These are phyloP conservation scores for Violaceomyces palustris DNA, from an alignment of 1,284 basidiomycete species.

Conservation along the genomic window DNA sequence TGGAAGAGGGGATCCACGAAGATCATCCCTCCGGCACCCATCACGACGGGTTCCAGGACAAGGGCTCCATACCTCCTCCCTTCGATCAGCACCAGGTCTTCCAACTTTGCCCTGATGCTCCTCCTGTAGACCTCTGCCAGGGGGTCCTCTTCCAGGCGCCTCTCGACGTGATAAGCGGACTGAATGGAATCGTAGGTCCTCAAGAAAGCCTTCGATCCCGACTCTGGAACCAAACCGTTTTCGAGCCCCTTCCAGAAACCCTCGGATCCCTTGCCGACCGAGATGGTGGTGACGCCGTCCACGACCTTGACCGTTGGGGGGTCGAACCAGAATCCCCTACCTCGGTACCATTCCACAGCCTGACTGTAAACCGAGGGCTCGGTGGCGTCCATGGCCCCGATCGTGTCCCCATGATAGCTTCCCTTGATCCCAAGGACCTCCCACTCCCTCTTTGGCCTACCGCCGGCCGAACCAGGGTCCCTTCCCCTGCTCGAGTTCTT, in stretches of 20 bases:
- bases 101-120: conserved; percentile 62
- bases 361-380: conserved; percentile 77
- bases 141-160: conserved; percentile 59
- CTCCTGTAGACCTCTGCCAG: conserved; percentile 65
- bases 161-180: conserved; percentile 68
- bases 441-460: conserved; percentile 55
- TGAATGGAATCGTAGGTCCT: conserved; percentile 57
- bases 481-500: conserved; percentile 11
- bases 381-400: conserved; percentile 93
- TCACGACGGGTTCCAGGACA: conserved; percentile 83
- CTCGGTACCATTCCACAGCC: conserved; percentile 86
- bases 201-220: conserved; percentile 12
- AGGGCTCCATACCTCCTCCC: conserved; percentile 62
- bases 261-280: too few species aligned
- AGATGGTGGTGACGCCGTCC: conserved; percentile 24
- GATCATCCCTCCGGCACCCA: conserved; percentile 95
- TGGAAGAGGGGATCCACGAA: conserved; percentile 98
- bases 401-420: conserved; percentile 96
- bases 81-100: conserved; percentile 55
- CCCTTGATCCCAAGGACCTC: conserved; percentile 84
- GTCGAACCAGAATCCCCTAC: conserved; percentile 89
- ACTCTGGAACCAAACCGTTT: too few species aligned
- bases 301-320: conserved; percentile 70
- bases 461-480: conserved; percentile 24
- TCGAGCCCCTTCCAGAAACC: neutral